Percentiles rank a stretch among this genome's conserved stretches.
phyloP scores from a whole-genome alignment of 2,329 filamentous ascomycete species.

The Dactylonectria macrodidyma region DNA sequence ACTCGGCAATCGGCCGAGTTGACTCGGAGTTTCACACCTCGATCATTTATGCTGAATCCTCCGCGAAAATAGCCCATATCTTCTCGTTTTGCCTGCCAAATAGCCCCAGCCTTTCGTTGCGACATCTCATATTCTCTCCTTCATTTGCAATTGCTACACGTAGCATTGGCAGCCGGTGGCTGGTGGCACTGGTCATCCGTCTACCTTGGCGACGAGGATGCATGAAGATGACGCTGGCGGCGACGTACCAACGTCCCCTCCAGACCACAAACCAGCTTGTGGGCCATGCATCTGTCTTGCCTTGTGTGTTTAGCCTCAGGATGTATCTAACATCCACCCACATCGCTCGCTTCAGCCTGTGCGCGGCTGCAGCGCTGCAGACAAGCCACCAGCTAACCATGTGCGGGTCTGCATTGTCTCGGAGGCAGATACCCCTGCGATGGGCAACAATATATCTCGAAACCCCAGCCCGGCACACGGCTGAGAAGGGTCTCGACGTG shows the following conservation, averaged over 20 bases:
- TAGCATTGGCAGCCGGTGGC: background rate
- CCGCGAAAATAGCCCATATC: background rate
- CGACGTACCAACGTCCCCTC: slow-evolving; percentile 4
- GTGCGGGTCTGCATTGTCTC: slow-evolving; percentile 26
- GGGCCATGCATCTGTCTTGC: slow-evolving; percentile 3
- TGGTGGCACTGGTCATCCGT: slow-evolving; percentile 15
- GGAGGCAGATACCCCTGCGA: slow-evolving; percentile 13
- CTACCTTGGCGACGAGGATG: slow-evolving; percentile 23
- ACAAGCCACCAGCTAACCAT: slow-evolving; percentile 25
- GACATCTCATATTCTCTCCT: no score
- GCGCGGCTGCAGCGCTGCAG: slow-evolving; percentile 29
- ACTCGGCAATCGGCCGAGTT: slow-evolving; percentile 19
- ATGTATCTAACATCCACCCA: slow-evolving; percentile 12
- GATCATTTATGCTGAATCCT: slow-evolving; percentile 15
- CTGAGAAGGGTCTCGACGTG: background rate
- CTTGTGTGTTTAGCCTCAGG: slow-evolving; percentile 14
- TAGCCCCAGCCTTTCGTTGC: background rate
- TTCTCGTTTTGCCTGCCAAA: background rate
- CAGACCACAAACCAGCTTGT: slow-evolving; percentile 5
- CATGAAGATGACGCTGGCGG: slow-evolving; percentile 27
- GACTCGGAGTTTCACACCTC: slow-evolving; percentile 11
- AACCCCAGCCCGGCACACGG: background rate
- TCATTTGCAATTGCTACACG: no score
- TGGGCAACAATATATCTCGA: background rate
- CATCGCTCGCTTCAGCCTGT: slow-evolving; percentile 20